Evolutionary conservation across 2,329 filamentous ascomycete genomes (phyloP).

Genomic region (Nakataea oryzae): DNA sequence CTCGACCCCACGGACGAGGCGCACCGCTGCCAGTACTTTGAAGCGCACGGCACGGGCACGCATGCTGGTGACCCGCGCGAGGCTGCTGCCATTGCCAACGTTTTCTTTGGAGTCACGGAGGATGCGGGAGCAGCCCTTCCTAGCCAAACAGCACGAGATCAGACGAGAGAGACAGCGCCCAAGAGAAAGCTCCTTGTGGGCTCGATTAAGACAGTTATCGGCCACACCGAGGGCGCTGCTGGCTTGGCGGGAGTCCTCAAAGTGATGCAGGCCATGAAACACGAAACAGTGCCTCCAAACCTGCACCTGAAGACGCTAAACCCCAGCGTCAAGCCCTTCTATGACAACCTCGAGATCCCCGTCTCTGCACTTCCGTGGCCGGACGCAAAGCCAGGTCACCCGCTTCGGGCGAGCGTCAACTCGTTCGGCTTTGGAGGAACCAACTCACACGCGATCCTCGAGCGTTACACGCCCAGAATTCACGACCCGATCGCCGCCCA

Average conservation of each 20-base stretch:
- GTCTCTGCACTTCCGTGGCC: slow-evolving; percentile 23
- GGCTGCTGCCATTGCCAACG: slow-evolving; percentile 28
- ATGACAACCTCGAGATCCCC: slow-evolving; percentile 20
- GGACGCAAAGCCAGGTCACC: slow-evolving; percentile 17
- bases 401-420: slow-evolving; percentile 30
- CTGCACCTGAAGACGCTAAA: slow-evolving; percentile 29
- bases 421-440: slow-evolving; percentile 34
- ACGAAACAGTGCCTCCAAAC: slow-evolving; percentile 29
- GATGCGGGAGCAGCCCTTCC: not conserved
- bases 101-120: slow-evolving; percentile 21
- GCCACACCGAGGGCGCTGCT: slow-evolving; percentile 38
- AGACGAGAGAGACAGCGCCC: not conserved
- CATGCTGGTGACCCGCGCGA: slow-evolving; percentile 22
- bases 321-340: slow-evolving; percentile 26
- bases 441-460: slow-evolving; percentile 32
- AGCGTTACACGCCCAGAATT: slow-evolving; percentile 22
- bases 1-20: slow-evolving; percentile 20
- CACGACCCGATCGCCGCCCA: slow-evolving; percentile 13
- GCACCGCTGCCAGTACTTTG: slow-evolving; percentile 34
- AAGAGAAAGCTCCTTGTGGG: slow-evolving; percentile 23
- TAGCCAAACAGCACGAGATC: not conserved
- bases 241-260: slow-evolving; percentile 38
- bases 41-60: slow-evolving; percentile 31
- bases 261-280: slow-evolving; percentile 27
- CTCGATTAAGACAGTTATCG: slow-evolving; percentile 32